Conservation (phyloP, 495 filamentous ascomycete genomes). For the Penicillium desertorum region DNA sequence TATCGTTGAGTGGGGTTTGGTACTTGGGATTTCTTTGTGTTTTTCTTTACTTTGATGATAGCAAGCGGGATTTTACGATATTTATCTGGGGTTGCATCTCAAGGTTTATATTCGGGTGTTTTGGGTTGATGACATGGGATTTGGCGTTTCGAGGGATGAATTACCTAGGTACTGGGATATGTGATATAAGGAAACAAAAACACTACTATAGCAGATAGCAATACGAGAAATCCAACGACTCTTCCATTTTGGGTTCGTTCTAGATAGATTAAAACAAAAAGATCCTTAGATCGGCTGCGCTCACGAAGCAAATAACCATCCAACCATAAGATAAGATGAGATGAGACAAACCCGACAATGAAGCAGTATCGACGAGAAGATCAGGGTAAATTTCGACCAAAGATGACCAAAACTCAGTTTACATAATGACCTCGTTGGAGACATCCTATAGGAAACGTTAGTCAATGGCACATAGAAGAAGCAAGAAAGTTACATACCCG, state of each 20-base stretch:
- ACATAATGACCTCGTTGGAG: constrained; percentile 97
- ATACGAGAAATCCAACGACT: constrained; percentile 4
- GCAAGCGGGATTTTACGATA: constrained; percentile 43
- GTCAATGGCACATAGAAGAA: not conserved
- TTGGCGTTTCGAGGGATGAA: constrained; percentile 1
- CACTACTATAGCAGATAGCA: not conserved
- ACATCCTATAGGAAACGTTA: constrained; percentile 63
- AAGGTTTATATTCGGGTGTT: not conserved
- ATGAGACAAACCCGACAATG: constrained; percentile 14
- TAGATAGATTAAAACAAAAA: constrained; percentile 6
- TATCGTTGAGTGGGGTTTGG: constrained; percentile 33
- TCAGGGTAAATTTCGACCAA: constrained; percentile 25
- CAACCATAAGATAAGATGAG: constrained; percentile 24
- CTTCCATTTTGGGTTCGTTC: constrained; percentile 8
- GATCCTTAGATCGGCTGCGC: constrained; percentile 15
- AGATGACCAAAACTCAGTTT: constrained; percentile 30
- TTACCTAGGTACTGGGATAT: constrained; percentile 9
- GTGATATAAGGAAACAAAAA: not conserved
- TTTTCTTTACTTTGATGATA: constrained; percentile 7
- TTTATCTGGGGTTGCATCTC: constrained; percentile 1
- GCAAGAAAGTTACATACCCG: constrained; percentile 61
- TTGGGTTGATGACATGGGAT: not conserved
- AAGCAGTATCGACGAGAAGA: constrained; percentile 13
- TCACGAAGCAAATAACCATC: constrained; percentile 23
- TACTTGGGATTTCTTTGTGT: not conserved